Evolutionary conservation across 164 flowering plant species (phyloP), one percentile per base, ranked within the genome.

Genomic region (Protea cynaroides): DNA sequence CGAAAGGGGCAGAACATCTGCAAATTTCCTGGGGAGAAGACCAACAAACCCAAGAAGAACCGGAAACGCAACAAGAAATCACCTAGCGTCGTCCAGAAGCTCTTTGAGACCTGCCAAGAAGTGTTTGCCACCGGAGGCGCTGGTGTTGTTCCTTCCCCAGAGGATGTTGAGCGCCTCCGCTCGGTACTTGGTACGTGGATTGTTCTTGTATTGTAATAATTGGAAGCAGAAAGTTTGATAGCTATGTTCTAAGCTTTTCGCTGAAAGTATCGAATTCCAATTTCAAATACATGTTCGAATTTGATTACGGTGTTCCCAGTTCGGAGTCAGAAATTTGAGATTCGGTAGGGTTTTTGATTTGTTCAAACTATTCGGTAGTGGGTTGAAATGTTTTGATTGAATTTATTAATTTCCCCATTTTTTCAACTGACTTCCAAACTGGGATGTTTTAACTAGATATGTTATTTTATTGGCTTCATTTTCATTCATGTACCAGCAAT

Each of bases 61-160:
- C 66, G 76, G 63, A 71, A 83, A 18, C 75, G 76, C 18, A 69
- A 56, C 40, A 75, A 62, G 79, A 76, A 67, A 57, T 54, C 69
- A 68, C 65, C 72, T 38, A 56, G 38, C 18, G 73, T 63, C 11
- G 84, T 84, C 25, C 86, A 82, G 80, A 80, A 25, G 74, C 79
- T 84, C 8, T 83, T 59, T 49, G 71, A 78, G 21, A 83, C 84
- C 7, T 86, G 92, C 71, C 79, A 75, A 70, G 79, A 78, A 11
- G 92, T 86, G 5, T 86, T 86, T 68, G 78, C 86, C 19, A 22
- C 17, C 2, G 63, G 76, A 63, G 79, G 75, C 3, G 21, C 84
- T n/a, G 86, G 86, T 23, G 44, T 67, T 63, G 74, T 86, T 55
- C 88, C 87, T 0, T 56, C 81, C 22, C 70, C 79, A 2, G 71